Evolutionary conservation across 1,284 basidiomycete species (phyloP).

Genomic region (Marasmius oreades): DNA sequence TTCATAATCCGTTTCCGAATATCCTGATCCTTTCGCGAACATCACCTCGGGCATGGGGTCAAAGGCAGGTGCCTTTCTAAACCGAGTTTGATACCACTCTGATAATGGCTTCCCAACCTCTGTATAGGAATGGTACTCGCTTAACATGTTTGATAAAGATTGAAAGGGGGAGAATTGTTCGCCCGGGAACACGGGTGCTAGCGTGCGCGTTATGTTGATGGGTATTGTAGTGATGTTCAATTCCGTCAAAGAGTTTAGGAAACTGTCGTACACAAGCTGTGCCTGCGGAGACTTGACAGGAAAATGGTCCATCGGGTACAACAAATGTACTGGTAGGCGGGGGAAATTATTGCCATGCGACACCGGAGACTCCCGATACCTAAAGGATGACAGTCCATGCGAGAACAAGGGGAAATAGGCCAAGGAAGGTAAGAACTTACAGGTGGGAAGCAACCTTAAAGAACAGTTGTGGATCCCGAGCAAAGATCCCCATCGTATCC

Average conservation of each 20-base stretch:
- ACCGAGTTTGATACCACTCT: slow-evolving; percentile 18
- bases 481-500: slow-evolving; percentile 34
- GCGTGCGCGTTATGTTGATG: slow-evolving; percentile 25
- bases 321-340: slow-evolving; percentile 25
- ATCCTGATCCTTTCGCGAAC: slow-evolving; percentile 24
- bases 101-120: slow-evolving; percentile 28
- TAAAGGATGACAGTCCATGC: slow-evolving; percentile 2
- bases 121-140: slow-evolving; percentile 31
- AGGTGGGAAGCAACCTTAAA: slow-evolving; percentile 23
- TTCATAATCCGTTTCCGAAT: slow-evolving; percentile 23
- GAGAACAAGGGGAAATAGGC: not conserved
- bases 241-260: slow-evolving; percentile 22
- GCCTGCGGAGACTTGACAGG: slow-evolving; percentile 26
- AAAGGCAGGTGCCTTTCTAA: slow-evolving; percentile 22
- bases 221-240: slow-evolving; percentile 22
- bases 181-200: slow-evolving; percentile 27
- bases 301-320: slow-evolving; percentile 33
- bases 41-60: slow-evolving; percentile 27
- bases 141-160: slow-evolving; percentile 26
- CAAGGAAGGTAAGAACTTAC: slow-evolving; percentile 16
- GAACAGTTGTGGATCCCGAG: slow-evolving; percentile 28
- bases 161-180: slow-evolving; percentile 26
- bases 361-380: slow-evolving; percentile 28
- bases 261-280: slow-evolving; percentile 27
- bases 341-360: slow-evolving; percentile 18